Evolutionary conservation across 352 stramenopile genomes (phyloP).

Genomic region (Pythium chondricola): DNA sequence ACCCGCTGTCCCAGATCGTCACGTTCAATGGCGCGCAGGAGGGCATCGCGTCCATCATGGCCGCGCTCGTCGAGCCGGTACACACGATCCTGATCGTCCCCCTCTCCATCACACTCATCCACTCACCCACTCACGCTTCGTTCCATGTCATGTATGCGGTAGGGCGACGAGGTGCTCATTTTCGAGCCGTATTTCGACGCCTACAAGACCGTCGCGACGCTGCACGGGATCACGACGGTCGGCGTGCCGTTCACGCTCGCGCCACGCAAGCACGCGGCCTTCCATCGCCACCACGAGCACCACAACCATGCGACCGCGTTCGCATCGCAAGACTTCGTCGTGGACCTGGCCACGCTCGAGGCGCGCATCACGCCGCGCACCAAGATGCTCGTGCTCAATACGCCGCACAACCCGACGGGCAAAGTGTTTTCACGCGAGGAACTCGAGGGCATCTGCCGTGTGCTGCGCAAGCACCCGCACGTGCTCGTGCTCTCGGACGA

Average conservation of each 20-base stretch:
- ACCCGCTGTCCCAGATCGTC: slow-evolving; percentile 78
- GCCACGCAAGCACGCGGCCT: slow-evolving; percentile 33
- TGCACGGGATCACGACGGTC: slow-evolving; percentile 74
- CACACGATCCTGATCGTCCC: too few relatives aligned
- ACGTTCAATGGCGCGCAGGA: slow-evolving; percentile 87
- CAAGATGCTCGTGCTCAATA: slow-evolving; percentile 97
- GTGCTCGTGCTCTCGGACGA: slow-evolving; percentile 95
- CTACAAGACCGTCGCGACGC: slow-evolving; percentile 81
- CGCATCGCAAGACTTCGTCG: slow-evolving; percentile 66
- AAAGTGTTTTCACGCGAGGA: slow-evolving; percentile 96
- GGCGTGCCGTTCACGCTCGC: slow-evolving; percentile 66
- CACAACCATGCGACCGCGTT: slow-evolving; percentile 21
- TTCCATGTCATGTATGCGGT: not conserved
- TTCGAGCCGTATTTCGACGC: slow-evolving; percentile 90
- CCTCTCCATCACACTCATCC: not conserved
- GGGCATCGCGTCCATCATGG: slow-evolving; percentile 78
- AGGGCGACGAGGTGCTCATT: slow-evolving; percentile 82
- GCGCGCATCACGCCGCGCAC: slow-evolving; percentile 86
- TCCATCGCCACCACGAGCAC: slow-evolving; percentile 21
- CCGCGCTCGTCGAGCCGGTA: slow-evolving; percentile 65
- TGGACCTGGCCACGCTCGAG: slow-evolving; percentile 87
- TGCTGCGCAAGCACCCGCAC: slow-evolving; percentile 82
- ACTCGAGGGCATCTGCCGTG: slow-evolving; percentile 87
- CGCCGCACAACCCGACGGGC: slow-evolving; percentile 98
- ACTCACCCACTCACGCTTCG: not conserved